Base-by-base conservation (phyloP, 306 rosid species). In the Glycine latifolia region DNA sequence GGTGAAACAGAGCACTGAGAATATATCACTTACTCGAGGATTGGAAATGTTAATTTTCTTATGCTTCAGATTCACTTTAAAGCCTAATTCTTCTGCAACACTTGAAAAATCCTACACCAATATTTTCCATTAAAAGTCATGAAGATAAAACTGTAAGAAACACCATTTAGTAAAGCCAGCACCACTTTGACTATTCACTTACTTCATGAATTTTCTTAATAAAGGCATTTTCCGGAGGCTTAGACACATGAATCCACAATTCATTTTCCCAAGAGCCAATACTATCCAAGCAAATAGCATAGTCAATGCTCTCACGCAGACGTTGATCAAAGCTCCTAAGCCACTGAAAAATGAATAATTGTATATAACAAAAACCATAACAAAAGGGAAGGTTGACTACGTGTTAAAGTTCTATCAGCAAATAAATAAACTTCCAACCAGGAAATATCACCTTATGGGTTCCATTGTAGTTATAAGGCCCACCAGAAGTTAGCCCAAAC, bases 401-500 rank as follows among this genome's bases (percentile, higher is more conserved):
- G 9, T 75, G 52, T 14, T 58, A 69, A n/a, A 75, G n/a, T 59
- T 39, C 43, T 65, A 48, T 66, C 62, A 73, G 82, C 46, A 73
- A 62, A 71, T 20, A 16, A 50, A 52, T 48, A 53, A 70, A 60
- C 46, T 76, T 26, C 60, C 60, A 49, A 78, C 83, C 49, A 78
- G 37, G 56, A 85, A 52, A 14, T 75, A 70, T 85, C 85, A 96
- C 99, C 98, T 96, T 93, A 35, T 87, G 90, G 77, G 99, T 96
- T 84, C 99, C 99, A 82, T 96, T 94, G 89, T 93, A 96, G 88
- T 96, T 94, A 86, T 91, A 96, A 67, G 99, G 99, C 67, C 98
- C 99, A 33, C 95, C 98, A 76, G 99, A 96, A 8, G 98, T 96
- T 84, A 96, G 88, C 73, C 99, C 99, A 15, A 96, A 96, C 39